These are phyloP conservation scores for Kernera saxatilis DNA, from an alignment of 345 rosid genomes.

Conservation along the genomic window DNA sequence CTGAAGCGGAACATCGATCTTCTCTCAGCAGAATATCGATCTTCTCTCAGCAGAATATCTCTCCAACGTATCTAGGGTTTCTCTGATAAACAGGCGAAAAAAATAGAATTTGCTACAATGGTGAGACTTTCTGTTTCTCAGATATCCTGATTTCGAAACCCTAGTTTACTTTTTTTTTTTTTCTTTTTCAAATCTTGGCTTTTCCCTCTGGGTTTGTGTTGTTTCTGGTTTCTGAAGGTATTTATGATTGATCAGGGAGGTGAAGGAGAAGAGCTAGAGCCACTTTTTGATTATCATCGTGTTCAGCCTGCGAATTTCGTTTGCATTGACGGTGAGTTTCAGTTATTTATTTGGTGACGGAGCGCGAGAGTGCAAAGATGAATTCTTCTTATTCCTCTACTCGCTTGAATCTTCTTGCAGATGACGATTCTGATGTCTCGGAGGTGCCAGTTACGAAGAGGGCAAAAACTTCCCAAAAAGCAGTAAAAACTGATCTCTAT, in stretches of 20 bases:
- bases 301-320: slow-evolving; percentile 54
- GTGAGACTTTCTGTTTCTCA: background rate
- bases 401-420: slow-evolving; percentile 11
- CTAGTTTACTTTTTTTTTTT: background rate
- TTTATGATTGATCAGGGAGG: slow-evolving; percentile 34
- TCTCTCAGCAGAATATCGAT: background rate
- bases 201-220: background rate
- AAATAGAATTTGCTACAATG: background rate
- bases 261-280: slow-evolving; percentile 61
- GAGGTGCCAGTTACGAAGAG: slow-evolving; percentile 12
- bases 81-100: background rate
- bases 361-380: background rate
- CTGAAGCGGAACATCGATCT: background rate
- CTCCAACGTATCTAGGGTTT: background rate
- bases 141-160: slow-evolving; percentile 2
- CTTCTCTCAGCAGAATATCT: background rate
- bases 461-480: slow-evolving; percentile 8
- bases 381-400: background rate
- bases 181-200: no score
- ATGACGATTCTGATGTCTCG: slow-evolving; percentile 26
- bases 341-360: background rate
- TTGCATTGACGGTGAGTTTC: slow-evolving; percentile 42
- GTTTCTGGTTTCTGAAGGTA: background rate
- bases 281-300: slow-evolving; percentile 66
- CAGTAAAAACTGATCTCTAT: slow-evolving; percentile 6